These are phyloP conservation scores for Leccinum incarnatum DNA, from an alignment of 768 basidiomycete species.

Conservation along the genomic window DNA sequence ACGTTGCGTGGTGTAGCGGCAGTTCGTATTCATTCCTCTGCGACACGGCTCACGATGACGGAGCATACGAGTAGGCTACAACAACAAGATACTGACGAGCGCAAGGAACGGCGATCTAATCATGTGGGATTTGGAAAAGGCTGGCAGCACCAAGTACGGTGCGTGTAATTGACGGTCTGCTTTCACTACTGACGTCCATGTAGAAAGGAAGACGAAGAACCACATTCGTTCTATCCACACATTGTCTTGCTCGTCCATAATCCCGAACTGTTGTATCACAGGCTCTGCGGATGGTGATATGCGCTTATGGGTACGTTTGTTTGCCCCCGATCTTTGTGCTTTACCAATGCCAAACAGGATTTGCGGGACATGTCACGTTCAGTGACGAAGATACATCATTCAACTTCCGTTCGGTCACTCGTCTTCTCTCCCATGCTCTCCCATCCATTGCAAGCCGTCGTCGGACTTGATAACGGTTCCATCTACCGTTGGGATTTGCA, in stretches of 20 bases:
- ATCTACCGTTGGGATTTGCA: conserved; percentile 79
- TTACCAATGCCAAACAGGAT: conserved; percentile 45
- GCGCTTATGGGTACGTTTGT: conserved; percentile 66
- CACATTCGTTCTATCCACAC: conserved; percentile 73
- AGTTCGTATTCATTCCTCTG: conserved; percentile 38
- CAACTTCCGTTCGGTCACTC: conserved; percentile 64
- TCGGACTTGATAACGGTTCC: conserved; percentile 67
- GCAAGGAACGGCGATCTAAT: conserved; percentile 80
- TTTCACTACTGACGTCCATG: conserved; percentile 12
- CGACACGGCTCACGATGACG: neutral
- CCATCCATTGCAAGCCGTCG: conserved; percentile 66
- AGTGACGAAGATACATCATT: conserved; percentile 67
- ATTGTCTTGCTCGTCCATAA: conserved; percentile 62
- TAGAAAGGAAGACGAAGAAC: conserved; percentile 65
- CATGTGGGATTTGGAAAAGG: conserved; percentile 76
- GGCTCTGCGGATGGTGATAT: conserved; percentile 80
- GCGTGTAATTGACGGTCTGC: conserved; percentile 19
- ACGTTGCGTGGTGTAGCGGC: conserved; percentile 77
- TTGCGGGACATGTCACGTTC: conserved; percentile 69
- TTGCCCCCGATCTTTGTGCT: neutral
- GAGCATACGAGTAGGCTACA: conserved; percentile 48
- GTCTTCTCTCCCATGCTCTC: conserved; percentile 67
- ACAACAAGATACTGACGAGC: conserved; percentile 76
- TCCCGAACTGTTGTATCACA: conserved; percentile 72
- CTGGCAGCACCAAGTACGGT: conserved; percentile 71